Evolutionary conservation across 805 yeast species (phyloP), one percentile per base, ranked within the genome.

Genomic region (Candida silvatica): DNA sequence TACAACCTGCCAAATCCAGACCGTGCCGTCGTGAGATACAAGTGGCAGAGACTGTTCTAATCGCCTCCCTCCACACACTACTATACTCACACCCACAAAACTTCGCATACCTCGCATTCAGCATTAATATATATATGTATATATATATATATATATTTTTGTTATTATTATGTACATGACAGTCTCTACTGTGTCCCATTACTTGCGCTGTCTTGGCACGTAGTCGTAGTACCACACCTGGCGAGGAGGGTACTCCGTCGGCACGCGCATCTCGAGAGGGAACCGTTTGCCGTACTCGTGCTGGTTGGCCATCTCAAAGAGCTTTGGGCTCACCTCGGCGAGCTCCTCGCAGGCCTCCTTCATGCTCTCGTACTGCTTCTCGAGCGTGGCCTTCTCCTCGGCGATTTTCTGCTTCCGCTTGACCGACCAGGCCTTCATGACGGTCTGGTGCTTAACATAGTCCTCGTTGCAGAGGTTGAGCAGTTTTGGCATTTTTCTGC

Each of bases 211-310:
- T 16, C 48, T 42, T 28, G 62, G 59, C 17, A 45, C 44, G 35
- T 59, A 64, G n/a, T 76, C 72, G 48, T 72, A 71, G 37, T 77
- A 75, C 97, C 97, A 88, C 15, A 82, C 66, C 40, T 71, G 69
- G 49, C 73, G 75, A 15, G 97, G 82, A 11, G 98, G 98, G 41
- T 66, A 84, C 37, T 87, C 90, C 1, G 94, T 81, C 16, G 98
- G 98, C 7, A 84, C 76, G 51, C 92, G 75, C 56, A 85, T 55
- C 51, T 90, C 96, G 47, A 83, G 61, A 4, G 95, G 90, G 56
- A 84, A 87, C 48, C 86, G 65, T 45, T 72, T 71, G 39, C 66
- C 66, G 29, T 57, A 56, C 45, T 80, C 80, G 33, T 64, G 60
- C 20, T 56, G 56, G 47, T 74, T 78, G 8, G 95, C 94, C 22